Evolutionary conservation across 2,329 filamentous ascomycete genomes (phyloP).

Genomic region (Exophiala bonariae): DNA sequence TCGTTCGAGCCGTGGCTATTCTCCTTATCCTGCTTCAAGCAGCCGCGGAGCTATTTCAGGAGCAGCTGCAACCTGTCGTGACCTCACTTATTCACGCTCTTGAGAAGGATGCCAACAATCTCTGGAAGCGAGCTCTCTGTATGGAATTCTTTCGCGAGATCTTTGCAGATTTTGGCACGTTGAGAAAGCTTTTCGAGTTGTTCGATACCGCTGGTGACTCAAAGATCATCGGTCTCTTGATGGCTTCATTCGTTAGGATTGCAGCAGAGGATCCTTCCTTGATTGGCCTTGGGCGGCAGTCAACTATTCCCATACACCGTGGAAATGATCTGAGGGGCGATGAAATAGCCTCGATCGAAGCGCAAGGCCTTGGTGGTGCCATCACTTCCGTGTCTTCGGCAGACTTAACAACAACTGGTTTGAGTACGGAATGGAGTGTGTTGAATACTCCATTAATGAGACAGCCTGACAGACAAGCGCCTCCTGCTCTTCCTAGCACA

Average conservation of each 20-base stretch:
- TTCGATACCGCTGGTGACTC: slow-evolving; percentile 74
- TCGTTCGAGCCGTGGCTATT: slow-evolving; percentile 20
- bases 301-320: slow-evolving; percentile 71
- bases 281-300: slow-evolving; percentile 87
- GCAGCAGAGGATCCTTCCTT: slow-evolving; percentile 86
- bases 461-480: slow-evolving; percentile 86
- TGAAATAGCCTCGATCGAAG: slow-evolving; percentile 76
- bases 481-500: slow-evolving; percentile 81
- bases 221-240: slow-evolving; percentile 75
- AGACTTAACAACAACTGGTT: slow-evolving; percentile 67
- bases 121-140: slow-evolving; percentile 86
- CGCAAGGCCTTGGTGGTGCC: slow-evolving; percentile 81
- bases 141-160: slow-evolving; percentile 89
- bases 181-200: slow-evolving; percentile 75
- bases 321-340: slow-evolving; percentile 51
- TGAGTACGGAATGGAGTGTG: slow-evolving; percentile 89
- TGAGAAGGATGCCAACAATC: slow-evolving; percentile 73
- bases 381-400: slow-evolving; percentile 72
- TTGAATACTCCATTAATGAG: slow-evolving; percentile 87
- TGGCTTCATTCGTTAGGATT: slow-evolving; percentile 85
- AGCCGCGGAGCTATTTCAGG: slow-evolving; percentile 8
- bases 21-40: slow-evolving; percentile 12
- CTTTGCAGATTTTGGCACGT: slow-evolving; percentile 75
- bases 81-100: slow-evolving; percentile 80
- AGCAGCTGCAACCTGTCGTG: slow-evolving; percentile 79